A percentile compares a stretch with the other conserved stretches of the same genome.
These are phyloP conservation scores for Cercospora janseana DNA, from an alignment of 2,329 filamentous ascomycete genomes.

Conservation along the genomic window DNA sequence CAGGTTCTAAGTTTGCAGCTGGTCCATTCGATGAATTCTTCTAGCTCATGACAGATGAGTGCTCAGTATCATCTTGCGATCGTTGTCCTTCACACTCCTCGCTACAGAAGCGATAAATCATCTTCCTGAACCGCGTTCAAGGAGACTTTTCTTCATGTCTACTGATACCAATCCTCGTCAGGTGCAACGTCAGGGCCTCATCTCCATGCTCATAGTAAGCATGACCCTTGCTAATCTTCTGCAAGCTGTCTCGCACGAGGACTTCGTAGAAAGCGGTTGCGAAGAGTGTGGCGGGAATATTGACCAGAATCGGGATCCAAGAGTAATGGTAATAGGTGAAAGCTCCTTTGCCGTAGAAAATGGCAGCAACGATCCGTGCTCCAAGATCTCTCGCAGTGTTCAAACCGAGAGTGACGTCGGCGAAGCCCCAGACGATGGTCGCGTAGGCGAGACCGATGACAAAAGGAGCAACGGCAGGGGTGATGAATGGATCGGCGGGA, in stretches of 20 bases:
- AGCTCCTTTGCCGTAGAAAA: constrained; percentile 55
- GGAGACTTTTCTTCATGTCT: not conserved
- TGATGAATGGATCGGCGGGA: constrained; percentile 58
- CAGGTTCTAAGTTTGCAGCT: not conserved
- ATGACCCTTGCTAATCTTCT: constrained; percentile 52
- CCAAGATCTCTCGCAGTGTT: constrained; percentile 60
- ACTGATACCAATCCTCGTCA: constrained; percentile 37
- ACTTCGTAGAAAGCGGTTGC: constrained; percentile 57
- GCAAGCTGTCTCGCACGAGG: constrained; percentile 54
- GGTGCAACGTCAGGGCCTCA: constrained; percentile 48
- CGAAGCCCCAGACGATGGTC: constrained; percentile 56
- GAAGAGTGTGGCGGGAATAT: constrained; percentile 57
- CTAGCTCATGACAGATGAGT: no score
- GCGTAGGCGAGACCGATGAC: constrained; percentile 58
- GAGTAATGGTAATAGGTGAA: constrained; percentile 50
- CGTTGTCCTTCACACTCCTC: no score
- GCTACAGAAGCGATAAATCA: not conserved
- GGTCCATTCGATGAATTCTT: no score
- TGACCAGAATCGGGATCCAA: constrained; percentile 57
- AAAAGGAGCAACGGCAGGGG: constrained; percentile 50
- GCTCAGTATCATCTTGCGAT: no score
- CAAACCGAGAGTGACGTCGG: constrained; percentile 54
- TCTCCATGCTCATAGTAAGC: constrained; percentile 53
- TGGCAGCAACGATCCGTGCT: constrained; percentile 58
- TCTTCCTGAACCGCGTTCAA: not conserved